phyloP scores from a whole-genome alignment of 192 early-diverging fungal genomes.

The Haplosporangium gracile region DNA sequence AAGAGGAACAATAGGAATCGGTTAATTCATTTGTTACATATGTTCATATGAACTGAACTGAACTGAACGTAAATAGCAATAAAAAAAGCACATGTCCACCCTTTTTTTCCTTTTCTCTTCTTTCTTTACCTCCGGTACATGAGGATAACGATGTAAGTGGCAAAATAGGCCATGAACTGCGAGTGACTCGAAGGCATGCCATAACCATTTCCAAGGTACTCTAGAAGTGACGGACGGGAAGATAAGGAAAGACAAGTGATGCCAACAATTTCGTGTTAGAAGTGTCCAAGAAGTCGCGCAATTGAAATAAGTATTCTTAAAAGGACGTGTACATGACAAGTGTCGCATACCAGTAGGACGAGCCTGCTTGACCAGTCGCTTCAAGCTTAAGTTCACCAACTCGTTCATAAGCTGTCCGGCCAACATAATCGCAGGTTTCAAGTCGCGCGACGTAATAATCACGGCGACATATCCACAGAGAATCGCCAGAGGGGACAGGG shows the following conservation, averaged over 20 bases:
- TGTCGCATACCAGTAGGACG: slow-evolving; percentile 71
- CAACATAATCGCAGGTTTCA: slow-evolving; percentile 70
- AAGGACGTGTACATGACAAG: not conserved
- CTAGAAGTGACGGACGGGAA: slow-evolving; percentile 51
- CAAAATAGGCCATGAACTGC: slow-evolving; percentile 86
- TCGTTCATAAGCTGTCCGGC: slow-evolving; percentile 81
- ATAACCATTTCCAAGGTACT: slow-evolving; percentile 77
- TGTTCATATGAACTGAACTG: not conserved
- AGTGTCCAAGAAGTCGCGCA: not conserved
- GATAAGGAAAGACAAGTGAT: slow-evolving; percentile 1
- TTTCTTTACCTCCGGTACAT: slow-evolving; percentile 57
- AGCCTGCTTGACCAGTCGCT: slow-evolving; percentile 69
- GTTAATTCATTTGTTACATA: not conserved
- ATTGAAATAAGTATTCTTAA: not conserved
- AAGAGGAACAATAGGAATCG: not conserved
- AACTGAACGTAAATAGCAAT: not conserved
- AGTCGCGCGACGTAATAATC: slow-evolving; percentile 70
- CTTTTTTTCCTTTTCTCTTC: not conserved
- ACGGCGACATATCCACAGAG: slow-evolving; percentile 77
- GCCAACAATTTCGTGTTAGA: not conserved
- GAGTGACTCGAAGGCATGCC: slow-evolving; percentile 90
- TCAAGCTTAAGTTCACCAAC: slow-evolving; percentile 70
- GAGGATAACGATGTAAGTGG: slow-evolving; percentile 69
- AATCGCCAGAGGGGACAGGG: slow-evolving; percentile 75
- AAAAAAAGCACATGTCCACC: not conserved